Conservation (phyloP, 495 filamentous ascomycete genomes). For the Filosporella fistucella region DNA sequence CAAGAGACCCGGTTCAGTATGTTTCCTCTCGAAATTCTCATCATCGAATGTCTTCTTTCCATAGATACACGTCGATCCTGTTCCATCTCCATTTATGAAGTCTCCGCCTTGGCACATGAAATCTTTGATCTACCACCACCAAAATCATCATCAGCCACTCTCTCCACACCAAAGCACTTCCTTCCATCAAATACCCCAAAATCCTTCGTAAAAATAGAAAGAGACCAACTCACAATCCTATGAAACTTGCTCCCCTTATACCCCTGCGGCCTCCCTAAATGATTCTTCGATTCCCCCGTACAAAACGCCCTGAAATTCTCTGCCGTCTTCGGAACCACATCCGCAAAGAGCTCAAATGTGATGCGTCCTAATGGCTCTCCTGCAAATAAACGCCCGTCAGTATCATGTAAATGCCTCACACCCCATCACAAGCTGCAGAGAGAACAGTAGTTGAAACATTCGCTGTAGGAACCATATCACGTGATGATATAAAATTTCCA, state of each 20-base stretch:
- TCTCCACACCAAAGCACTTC: too few relatives aligned
- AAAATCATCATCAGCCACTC: conserved; percentile 1
- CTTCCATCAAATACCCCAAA: too few relatives aligned
- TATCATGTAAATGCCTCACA: not conserved
- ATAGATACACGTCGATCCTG: conserved; percentile 83
- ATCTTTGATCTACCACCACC: conserved; percentile 72
- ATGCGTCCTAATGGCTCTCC: conserved; percentile 89
- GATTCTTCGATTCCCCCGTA: conserved; percentile 85
- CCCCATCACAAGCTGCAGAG: not conserved
- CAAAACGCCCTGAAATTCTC: conserved; percentile 98
- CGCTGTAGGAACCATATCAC: not conserved
- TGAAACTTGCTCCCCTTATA: conserved; percentile 96
- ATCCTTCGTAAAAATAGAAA: too few relatives aligned
- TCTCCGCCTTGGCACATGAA: conserved; percentile 98
- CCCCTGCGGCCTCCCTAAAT: conserved; percentile 75
- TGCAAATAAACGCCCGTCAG: conserved; percentile 27
- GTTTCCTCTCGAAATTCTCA: conserved; percentile 81
- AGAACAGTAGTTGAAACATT: not conserved
- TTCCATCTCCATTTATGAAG: conserved; percentile 92
- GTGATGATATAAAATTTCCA: not conserved
- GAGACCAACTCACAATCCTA: conserved; percentile 84
- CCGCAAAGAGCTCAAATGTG: conserved; percentile 88
- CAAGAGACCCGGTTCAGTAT: conserved; percentile 73
- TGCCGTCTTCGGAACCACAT: conserved; percentile 79
- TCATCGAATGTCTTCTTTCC: conserved; percentile 80